Base-by-base conservation (phyloP, 768 basidiomycete genomes). In the Strobilomyces confusus region DNA sequence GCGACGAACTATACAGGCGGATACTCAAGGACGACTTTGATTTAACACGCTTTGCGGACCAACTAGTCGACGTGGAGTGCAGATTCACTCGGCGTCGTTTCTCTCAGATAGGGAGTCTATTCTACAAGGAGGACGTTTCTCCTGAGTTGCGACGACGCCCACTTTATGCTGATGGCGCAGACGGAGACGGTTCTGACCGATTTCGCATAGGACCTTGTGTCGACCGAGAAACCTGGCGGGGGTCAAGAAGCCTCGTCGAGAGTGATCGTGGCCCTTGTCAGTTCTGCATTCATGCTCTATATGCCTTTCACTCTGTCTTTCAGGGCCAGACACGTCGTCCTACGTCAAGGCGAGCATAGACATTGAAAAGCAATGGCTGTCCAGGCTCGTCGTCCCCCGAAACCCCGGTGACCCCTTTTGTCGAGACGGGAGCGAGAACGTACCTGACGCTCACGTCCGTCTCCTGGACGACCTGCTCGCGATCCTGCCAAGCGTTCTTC, bases 201-300 rank as follows among this genome's bases (percentile, higher is more conserved):
- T 54, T 54, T 23, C 49, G 53, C 29, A 54, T 54, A 8, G 53
- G 53, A 9, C 49, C 53, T 2, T 54, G 30, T 23, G 53, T 54
- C 25, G 42, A 54, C 9, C 44, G 33, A 34, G 60, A 63, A 38
- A 71, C 64, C 57, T 71, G 66, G 65, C 58, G 62, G 12, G 63
- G 58, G 37, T 62, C 64, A 32, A 60, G 72, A 36, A 60, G 48
- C 15, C 32, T 25, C n/a, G 49, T 71, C 61, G 48, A 58, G 40
- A 26, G 61, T 5, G 53, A 72, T 56, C 58, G 62, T 34, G 73
- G 73, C 30, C 72, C 73, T 25, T 73, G 71, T 73, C 51, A 52
- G 65, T 60, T 5, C 44, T 54, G 32, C 26, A 4, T 26, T 50
- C 32, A 30, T n/a, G 26, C 38, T 25, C 29, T 34, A 20, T 23